Evolutionary conservation across 306 rosid species (phyloP), one percentile per base, ranked within the genome.

Genomic region (Cyamopsis tetragonoloba): DNA sequence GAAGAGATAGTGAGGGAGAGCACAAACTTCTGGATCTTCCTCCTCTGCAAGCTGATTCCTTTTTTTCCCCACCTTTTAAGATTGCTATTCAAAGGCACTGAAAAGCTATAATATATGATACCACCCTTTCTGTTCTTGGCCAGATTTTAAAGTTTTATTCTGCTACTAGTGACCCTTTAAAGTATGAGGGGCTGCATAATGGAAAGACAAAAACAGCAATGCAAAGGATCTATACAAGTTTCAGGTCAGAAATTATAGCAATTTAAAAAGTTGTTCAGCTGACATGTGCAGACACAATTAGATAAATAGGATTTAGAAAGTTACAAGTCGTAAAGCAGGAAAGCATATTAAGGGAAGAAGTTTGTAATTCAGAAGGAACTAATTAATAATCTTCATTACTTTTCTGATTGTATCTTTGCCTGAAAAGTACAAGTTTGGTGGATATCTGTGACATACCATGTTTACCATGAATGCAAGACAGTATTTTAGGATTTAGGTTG

Each of bases 1-100:
- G 30, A 15, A 44, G 28, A 46, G 62, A 46, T 27, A 59, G 49
- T 14, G 1, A 30, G 41, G 51, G 34, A 65, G 59, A 68, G 76
- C 61, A 67, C 82, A 79, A 51, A 41, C 75, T 23, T 66, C 54
- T 17, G 72, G 72, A 73, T 62, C 79, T 79, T 79, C 68, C 79
- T 62, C 56, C 49, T 34, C 28, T 27, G 4, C n/a, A 37, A 73
- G 63, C 64, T 73, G 34, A 66, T 50, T 78, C 72, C 51, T 42
- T 44, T 24, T 41, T 31, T 59, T 38, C 44, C 31, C n/a, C 71
- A 41, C 50, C 34, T 61, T 61, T 61, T 34, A 22, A 69, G 44
- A 61, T 65, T 51, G 72, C 23, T 72, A 62, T 79, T 63, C 58
- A 13, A 58, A 59, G 20, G 66, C 42, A 43, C 44, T 56, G 19